phyloP scores from a whole-genome alignment of 805 yeast species.

The Candida nanaspora region DNA sequence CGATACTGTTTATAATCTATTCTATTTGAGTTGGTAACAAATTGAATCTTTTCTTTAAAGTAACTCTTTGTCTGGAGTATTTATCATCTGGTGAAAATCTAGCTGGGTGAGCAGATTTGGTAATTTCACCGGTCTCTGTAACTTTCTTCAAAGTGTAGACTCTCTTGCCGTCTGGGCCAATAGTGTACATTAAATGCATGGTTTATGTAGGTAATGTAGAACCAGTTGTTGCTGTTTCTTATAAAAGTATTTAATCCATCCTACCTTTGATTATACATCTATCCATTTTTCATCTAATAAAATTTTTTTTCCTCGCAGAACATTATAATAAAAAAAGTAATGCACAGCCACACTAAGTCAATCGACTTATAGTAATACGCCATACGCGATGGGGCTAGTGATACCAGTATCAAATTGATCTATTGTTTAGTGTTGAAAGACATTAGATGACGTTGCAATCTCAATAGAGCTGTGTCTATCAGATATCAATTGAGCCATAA shows the following conservation, averaged over 20 bases:
- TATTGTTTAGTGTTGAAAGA: too few species aligned
- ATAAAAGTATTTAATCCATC: too few species aligned
- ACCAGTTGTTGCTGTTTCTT: too few species aligned
- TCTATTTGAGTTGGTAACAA: slow-evolving; percentile 75
- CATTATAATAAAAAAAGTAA: background rate
- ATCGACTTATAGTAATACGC: too few species aligned
- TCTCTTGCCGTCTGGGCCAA: slow-evolving; percentile 93
- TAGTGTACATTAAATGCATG: slow-evolving; percentile 99
- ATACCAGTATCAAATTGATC: too few species aligned
- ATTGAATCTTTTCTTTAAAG: slow-evolving; percentile 89
- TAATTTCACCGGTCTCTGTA: slow-evolving; percentile 84
- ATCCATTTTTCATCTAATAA: too few species aligned
- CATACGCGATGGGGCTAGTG: too few species aligned
- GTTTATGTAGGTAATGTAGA: too few species aligned
- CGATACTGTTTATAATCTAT: background rate
- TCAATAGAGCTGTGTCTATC: too few species aligned
- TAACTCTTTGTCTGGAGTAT: slow-evolving; percentile 97
- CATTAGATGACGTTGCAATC: too few species aligned
- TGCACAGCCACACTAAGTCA: background rate
- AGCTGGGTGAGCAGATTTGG: slow-evolving; percentile 99
- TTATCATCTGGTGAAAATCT: slow-evolving; percentile 99
- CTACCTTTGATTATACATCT: too few species aligned
- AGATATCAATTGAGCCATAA: too few species aligned
- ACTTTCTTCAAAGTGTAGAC: slow-evolving; percentile 82
- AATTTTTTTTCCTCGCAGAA: background rate